Evolutionary conservation across 2,329 filamentous ascomycete species (phyloP), one percentile per base, ranked within the genome.

Genomic region (Colletotrichum sp.): DNA sequence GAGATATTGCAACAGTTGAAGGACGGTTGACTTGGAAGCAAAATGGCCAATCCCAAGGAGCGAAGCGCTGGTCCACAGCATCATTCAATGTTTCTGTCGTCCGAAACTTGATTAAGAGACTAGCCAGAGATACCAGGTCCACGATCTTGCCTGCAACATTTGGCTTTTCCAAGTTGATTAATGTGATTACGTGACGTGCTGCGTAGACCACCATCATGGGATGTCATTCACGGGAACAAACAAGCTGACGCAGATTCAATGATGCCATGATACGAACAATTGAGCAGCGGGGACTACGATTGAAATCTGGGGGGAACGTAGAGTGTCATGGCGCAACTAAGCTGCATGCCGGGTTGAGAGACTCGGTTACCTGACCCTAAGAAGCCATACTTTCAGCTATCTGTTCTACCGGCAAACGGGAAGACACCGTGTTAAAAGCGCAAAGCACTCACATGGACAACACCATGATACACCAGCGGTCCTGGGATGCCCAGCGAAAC

Each of bases 181-280:
- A 52, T 21, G n/a, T 52, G 10, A 13, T 52, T 2, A 52, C 3
- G 0, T 21, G 43, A 21, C n/a, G 43, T n/a, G 18, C 43, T 52
- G 43, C 43, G 3, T 21, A 0, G 0, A 21, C 13, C 2, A 18
- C 12, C n/a, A 9, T 4, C 18, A 21, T 48, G 5, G 10, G 9
- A 5, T 7, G 43, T 6, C 18, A n/a, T 21, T 8, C 9, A 12
- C 18, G 5, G 43, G 38, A n/a, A 43, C 4, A 43, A 43, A 43
- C 9, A 10, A n/a, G 16, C 7, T n/a, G 9, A 38, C 8, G 43
- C n/a, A 18, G 43, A 21, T 13, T 52, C n/a, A 21, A 13, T 21
- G n/a, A 12, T 7, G n/a, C 10, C 4, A 21, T 1, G 5, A n/a
- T 21, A 12, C 1, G 43, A 48, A 48, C n/a, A 48, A 3, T 7